Evolutionary conservation across 768 basidiomycete species (phyloP).

Genomic region (Ramaria rubella): DNA sequence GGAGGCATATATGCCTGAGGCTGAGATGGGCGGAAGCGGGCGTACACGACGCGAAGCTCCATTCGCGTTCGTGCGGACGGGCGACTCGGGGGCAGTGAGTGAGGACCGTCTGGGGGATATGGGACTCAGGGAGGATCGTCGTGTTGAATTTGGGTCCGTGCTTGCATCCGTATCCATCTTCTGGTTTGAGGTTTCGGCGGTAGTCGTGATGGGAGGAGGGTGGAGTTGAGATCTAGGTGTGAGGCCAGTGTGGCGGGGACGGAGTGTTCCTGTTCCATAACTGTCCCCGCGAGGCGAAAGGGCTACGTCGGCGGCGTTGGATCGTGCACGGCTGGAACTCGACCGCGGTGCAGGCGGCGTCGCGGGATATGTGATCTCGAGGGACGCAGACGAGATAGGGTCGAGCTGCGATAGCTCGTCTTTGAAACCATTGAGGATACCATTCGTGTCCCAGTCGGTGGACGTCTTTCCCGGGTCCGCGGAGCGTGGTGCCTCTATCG

Average conservation of each 20-base stretch:
- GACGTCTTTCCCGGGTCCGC: conserved; percentile 12
- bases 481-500: conserved; percentile 17
- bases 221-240: too few species aligned
- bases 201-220: background rate
- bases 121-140: too few species aligned
- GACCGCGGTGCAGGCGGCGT: conserved; percentile 45
- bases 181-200: too few species aligned
- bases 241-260: background rate
- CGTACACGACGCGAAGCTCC: background rate
- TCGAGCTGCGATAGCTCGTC: conserved; percentile 66
- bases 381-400: conserved; percentile 40
- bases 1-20: conserved; percentile 4
- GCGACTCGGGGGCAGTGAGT: background rate
- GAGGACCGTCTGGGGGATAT: background rate
- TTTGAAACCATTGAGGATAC: conserved; percentile 66
- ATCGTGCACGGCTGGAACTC: conserved; percentile 20
- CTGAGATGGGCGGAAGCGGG: conserved; percentile 1
- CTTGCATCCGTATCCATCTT: too few species aligned
- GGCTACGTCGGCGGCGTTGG: conserved; percentile 25
- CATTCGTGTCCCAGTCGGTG: conserved; percentile 42
- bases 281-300: too few species aligned
- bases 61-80: background rate
- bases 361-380: conserved; percentile 64
- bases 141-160: too few species aligned
- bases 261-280: conserved; percentile 3